Conservation (phyloP, 169 alveolate species). For the Fabrea salina region DNA sequence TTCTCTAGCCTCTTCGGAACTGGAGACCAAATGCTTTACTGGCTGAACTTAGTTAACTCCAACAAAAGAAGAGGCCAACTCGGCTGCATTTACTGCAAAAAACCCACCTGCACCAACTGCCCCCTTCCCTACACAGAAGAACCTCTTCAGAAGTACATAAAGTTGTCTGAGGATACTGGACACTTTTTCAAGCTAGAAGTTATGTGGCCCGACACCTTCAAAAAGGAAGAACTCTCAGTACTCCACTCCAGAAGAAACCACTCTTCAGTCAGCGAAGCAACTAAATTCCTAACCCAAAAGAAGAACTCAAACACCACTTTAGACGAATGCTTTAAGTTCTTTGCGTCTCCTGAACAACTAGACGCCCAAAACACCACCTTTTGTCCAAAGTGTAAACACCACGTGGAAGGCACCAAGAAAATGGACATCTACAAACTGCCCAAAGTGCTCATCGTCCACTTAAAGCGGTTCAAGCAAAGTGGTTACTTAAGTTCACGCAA, state of each 20-base stretch:
- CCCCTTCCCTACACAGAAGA: background rate
- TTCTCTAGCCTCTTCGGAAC: background rate
- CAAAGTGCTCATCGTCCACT: constrained; percentile 80
- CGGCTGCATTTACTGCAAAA: background rate
- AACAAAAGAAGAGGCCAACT: too few species aligned
- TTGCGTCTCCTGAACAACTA: constrained; percentile 78
- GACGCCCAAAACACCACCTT: constrained; percentile 87
- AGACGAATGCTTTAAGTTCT: constrained; percentile 77
- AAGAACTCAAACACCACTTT: background rate
- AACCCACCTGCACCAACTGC: background rate
- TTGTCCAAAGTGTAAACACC: constrained; percentile 87
- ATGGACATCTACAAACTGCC: constrained; percentile 87
- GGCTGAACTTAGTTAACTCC: too few species aligned
- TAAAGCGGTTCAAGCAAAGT: constrained; percentile 85
- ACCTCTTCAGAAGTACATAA: background rate
- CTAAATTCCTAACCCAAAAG: too few species aligned
- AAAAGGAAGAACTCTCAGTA: too few species aligned
- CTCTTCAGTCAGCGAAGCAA: too few species aligned
- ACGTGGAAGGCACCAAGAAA: constrained; percentile 84
- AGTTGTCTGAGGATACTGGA: background rate
- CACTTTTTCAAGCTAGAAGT: background rate
- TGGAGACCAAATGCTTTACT: background rate
- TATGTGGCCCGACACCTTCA: too few species aligned
- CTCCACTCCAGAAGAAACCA: too few species aligned
- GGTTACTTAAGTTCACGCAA: constrained; percentile 48